Percentiles rank a stretch among this genome's conserved stretches.
phyloP scores from a whole-genome alignment of 352 stramenopile genomes.

The Phytophthora palmivora region DNA sequence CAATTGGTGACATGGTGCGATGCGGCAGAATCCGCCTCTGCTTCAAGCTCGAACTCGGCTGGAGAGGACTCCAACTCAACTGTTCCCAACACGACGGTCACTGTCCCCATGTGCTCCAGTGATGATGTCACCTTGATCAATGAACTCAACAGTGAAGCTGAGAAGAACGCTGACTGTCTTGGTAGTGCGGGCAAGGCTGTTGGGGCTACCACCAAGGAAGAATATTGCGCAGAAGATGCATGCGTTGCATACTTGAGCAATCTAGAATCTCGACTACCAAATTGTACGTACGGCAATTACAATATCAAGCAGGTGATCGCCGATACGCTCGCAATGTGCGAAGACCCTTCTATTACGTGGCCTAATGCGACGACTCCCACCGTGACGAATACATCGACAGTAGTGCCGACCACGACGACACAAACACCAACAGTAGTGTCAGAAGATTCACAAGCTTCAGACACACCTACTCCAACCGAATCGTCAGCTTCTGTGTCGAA shows the following conservation, averaged over 20 bases:
- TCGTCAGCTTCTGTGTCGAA: neutral
- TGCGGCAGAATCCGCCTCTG: too few relatives aligned
- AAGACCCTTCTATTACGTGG: conserved; percentile 4
- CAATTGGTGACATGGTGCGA: conserved; percentile 13
- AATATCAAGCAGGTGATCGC: conserved; percentile 22
- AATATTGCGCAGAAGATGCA: conserved; percentile 11
- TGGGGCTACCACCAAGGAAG: neutral
- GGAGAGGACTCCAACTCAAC: neutral
- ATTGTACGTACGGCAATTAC: conserved; percentile 18
- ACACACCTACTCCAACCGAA: neutral
- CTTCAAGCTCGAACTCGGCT: conserved; percentile 1
- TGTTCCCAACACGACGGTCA: neutral
- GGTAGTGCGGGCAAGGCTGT: conserved; percentile 15
- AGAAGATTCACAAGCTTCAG: conserved; percentile 4
- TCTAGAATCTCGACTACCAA: conserved; percentile 11
- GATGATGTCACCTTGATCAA: conserved; percentile 8
- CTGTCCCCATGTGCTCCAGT: conserved; percentile 3
- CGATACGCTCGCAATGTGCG: conserved; percentile 12
- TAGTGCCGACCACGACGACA: neutral
- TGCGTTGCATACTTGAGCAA: conserved; percentile 21
- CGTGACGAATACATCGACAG: neutral
- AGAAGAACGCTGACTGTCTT: conserved; percentile 18
- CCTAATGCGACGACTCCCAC: conserved; percentile 1
- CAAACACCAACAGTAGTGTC: conserved; percentile 4
- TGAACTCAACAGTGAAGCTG: conserved; percentile 5